Evolutionary conservation across 805 yeast genomes (phyloP).

Genomic region (Candida germanica): DNA sequence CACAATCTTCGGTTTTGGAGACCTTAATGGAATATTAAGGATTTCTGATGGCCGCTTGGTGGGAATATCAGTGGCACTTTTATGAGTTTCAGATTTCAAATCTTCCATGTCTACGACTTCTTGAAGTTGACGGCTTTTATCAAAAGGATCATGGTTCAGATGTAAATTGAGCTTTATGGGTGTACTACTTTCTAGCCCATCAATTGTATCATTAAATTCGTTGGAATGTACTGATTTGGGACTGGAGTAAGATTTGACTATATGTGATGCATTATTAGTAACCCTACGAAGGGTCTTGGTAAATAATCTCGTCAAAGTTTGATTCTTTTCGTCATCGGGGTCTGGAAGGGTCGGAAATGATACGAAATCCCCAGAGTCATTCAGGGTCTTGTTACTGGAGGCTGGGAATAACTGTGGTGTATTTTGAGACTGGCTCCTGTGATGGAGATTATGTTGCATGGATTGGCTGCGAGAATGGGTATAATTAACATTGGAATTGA

Average conservation of each 20-base stretch:
- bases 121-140: constrained; percentile 6
- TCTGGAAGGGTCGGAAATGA: constrained; percentile 45
- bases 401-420: too few relatives aligned
- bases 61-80: background rate
- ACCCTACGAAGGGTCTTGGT: constrained; percentile 39
- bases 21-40: background rate
- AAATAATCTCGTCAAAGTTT: constrained; percentile 33
- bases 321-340: constrained; percentile 33
- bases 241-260: constrained; percentile 22
- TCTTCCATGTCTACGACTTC: constrained; percentile 4
- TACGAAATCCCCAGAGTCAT: constrained; percentile 38
- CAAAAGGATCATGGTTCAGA: constrained; percentile 6
- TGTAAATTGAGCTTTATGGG: constrained; percentile 7
- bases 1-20: background rate
- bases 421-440: too few relatives aligned
- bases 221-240: constrained; percentile 11
- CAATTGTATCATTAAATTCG: constrained; percentile 5
- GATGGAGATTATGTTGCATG: too few relatives aligned
- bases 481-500: too few relatives aligned
- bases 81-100: background rate
- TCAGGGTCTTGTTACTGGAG: too few relatives aligned
- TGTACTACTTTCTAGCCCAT: constrained; percentile 2
- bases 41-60: background rate
- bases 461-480: too few relatives aligned
- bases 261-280: constrained; percentile 39